Conservation (phyloP, 768 basidiomycete species). For the Suillus placidus region DNA sequence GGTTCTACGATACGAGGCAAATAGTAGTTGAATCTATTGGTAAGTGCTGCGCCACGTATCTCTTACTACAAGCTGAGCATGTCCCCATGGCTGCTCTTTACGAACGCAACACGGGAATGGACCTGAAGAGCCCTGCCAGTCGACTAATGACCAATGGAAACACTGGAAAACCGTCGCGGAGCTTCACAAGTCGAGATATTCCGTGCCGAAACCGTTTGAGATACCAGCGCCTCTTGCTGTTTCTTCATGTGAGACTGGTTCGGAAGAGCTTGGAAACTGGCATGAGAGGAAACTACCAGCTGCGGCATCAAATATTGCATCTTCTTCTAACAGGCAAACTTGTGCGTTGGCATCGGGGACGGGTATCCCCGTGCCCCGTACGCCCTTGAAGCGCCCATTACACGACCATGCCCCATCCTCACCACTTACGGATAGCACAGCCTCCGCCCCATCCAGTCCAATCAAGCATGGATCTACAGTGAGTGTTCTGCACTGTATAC, state of each 20-base stretch:
- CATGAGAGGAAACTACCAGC: constrained; percentile 12
- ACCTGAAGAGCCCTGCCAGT: constrained; percentile 46
- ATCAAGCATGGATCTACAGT: constrained; percentile 19
- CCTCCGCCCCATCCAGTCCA: constrained; percentile 34
- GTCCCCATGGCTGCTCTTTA: neutral
- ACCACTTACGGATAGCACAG: constrained; percentile 27
- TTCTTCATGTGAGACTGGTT: neutral
- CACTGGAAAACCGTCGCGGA: constrained; percentile 57
- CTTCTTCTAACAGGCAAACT: constrained; percentile 8
- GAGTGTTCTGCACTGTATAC: neutral
- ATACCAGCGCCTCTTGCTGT: constrained; percentile 39
- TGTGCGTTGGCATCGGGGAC: neutral
- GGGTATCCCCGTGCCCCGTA: neutral
- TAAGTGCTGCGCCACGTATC: constrained; percentile 30
- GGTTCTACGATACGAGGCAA: constrained; percentile 45
- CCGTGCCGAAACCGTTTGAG: constrained; percentile 48
- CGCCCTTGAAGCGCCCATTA: neutral
- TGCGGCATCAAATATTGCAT: constrained; percentile 15
- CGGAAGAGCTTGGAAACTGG: constrained; percentile 23
- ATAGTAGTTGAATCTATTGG: constrained; percentile 55
- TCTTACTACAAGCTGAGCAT: neutral
- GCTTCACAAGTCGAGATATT: constrained; percentile 58
- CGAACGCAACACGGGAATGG: neutral
- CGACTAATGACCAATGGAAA: constrained; percentile 58
- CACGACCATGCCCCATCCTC: constrained; percentile 22